These are phyloP conservation scores for Leishmania tropica DNA, from an alignment of 208 protist species.

Conservation along the genomic window DNA sequence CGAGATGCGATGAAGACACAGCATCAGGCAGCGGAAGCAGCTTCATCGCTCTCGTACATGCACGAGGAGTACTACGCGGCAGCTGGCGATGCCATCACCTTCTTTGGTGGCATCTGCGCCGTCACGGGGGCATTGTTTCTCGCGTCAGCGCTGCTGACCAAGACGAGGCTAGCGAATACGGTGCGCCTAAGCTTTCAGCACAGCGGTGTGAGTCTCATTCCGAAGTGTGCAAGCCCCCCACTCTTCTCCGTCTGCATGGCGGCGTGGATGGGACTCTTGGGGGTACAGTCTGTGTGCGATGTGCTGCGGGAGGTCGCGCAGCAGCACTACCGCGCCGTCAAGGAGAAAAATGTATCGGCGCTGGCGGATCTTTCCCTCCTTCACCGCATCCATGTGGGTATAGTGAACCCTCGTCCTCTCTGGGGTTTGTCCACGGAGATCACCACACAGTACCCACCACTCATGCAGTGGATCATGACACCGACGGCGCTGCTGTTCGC, in stretches of 20 bases:
- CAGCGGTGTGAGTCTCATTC: conserved; percentile 21
- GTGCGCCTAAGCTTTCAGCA: conserved; percentile 13
- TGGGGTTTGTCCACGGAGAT: conserved; percentile 26
- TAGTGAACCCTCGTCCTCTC: conserved; percentile 11
- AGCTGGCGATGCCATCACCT: conserved; percentile 4
- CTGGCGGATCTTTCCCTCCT: conserved; percentile 16
- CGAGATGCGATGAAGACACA: conserved; percentile 23
- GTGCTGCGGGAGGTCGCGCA: conserved; percentile 29
- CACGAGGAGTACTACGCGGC: conserved; percentile 20
- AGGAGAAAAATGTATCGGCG: conserved; percentile 7
- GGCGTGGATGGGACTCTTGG: conserved; percentile 27
- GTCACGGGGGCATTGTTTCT: conserved; percentile 9
- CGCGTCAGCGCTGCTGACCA: conserved; percentile 8
- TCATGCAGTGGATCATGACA: conserved; percentile 24
- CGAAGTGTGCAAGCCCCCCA: background rate
- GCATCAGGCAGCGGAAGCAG: conserved; percentile 11
- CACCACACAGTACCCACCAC: conserved; percentile 11
- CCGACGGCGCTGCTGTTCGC: conserved; percentile 28
- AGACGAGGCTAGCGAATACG: conserved; percentile 6
- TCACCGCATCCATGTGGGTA: conserved; percentile 18
- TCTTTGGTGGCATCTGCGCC: conserved; percentile 16
- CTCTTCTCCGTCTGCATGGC: conserved; percentile 23
- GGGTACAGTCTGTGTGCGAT: conserved; percentile 18
- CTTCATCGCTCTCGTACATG: conserved; percentile 19
- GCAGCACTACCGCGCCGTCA: conserved; percentile 27